phyloP scores from a whole-genome alignment of 2,329 filamentous ascomycete species.

The Exserohilum turcica region DNA sequence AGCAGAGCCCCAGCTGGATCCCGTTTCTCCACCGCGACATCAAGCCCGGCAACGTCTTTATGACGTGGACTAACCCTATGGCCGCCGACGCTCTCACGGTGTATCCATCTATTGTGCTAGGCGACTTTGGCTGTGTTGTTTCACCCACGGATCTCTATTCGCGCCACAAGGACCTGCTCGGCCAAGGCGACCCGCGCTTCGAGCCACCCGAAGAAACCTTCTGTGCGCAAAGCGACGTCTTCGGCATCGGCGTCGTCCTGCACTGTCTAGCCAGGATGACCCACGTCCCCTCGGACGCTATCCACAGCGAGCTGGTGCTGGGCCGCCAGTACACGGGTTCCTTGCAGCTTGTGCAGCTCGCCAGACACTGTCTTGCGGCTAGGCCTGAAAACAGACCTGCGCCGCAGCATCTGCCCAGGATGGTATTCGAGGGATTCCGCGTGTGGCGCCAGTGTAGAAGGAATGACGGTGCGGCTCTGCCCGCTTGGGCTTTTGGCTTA shows the following conservation, averaged over 20 bases:
- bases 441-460: background rate
- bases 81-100: background rate
- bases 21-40: conserved; percentile 22
- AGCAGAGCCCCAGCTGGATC: conserved; percentile 4
- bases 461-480: background rate
- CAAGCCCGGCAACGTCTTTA: conserved; percentile 23
- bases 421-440: conserved; percentile 2
- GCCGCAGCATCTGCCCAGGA: background rate
- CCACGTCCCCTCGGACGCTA: background rate
- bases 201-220: background rate
- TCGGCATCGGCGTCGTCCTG: conserved; percentile 2
- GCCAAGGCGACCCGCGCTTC: background rate
- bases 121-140: conserved; percentile 19
- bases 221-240: conserved; percentile 1
- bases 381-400: background rate
- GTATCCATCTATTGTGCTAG: conserved; percentile 17
- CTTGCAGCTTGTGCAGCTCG: background rate
- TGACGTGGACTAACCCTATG: conserved; percentile 5
- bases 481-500: conserved; percentile 6
- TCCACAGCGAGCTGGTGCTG: background rate
- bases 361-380: background rate
- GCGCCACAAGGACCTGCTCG: background rate
- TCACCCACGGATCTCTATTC: background rate
- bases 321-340: background rate
- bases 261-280: conserved; percentile 8